Percentiles rank a stretch among this genome's conserved stretches.
Evolutionary conservation across 2,329 filamentous ascomycete genomes (phyloP).

Genomic region (Lasiodiplodia citricola): DNA sequence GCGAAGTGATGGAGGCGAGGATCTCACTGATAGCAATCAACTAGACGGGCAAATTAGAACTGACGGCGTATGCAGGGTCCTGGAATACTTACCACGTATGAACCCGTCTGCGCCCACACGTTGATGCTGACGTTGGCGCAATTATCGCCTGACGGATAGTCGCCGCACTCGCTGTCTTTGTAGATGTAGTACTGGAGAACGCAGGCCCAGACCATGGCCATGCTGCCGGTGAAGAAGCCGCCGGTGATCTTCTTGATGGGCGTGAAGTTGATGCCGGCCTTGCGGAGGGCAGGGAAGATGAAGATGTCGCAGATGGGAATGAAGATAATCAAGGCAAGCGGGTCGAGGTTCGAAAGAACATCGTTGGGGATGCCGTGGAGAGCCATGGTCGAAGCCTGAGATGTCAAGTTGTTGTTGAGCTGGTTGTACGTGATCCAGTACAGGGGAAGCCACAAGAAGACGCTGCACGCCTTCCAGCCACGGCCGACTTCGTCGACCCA

Average conservation of each 20-base stretch:
- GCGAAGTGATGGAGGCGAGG: conserved; percentile 69
- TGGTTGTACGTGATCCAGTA: conserved; percentile 74
- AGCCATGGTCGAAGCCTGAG: conserved; percentile 70
- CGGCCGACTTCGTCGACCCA: conserved; percentile 82
- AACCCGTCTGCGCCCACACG: conserved; percentile 59
- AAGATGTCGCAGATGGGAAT: conserved; percentile 71
- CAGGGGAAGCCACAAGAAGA: conserved; percentile 67
- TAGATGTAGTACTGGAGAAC: conserved; percentile 63
- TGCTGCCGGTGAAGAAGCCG: conserved; percentile 69
- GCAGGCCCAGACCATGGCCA: conserved; percentile 65
- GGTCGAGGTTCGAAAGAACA: conserved; percentile 76
- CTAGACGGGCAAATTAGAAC: no score
- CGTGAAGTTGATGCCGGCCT: conserved; percentile 68
- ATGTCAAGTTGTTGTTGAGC: conserved; percentile 70
- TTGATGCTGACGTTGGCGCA: conserved; percentile 61
- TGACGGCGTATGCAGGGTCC: no score
- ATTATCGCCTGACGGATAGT: conserved; percentile 54
- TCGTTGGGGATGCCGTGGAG: conserved; percentile 78
- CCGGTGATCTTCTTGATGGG: conserved; percentile 77
- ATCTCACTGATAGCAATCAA: conserved; percentile 66
- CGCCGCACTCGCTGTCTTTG: conserved; percentile 27
- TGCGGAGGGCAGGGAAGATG: conserved; percentile 72
- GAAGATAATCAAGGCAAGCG: conserved; percentile 75
- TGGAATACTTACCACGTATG: conserved; percentile 44
- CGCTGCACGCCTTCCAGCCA: conserved; percentile 53